Evolutionary conservation across 306 rosid genomes (phyloP).

Genomic region (Luffa aegyptiaca): DNA sequence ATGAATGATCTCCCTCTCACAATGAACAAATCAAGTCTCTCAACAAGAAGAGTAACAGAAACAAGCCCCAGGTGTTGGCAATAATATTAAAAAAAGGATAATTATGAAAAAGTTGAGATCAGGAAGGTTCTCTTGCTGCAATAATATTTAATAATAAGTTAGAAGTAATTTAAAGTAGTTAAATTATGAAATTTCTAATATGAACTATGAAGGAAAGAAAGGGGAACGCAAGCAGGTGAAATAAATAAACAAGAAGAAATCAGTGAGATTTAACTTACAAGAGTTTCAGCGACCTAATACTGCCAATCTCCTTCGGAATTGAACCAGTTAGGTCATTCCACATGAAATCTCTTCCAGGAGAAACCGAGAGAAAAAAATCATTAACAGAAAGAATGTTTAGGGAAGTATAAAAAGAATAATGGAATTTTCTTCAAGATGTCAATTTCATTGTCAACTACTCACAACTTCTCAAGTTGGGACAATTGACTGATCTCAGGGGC

Average conservation of each 20-base stretch:
- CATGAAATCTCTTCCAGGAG: constrained; percentile 63
- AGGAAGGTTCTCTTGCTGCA: background rate
- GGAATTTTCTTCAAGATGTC: background rate
- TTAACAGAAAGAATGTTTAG: constrained; percentile 9
- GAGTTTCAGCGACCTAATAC: constrained; percentile 42
- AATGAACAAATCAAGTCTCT: background rate
- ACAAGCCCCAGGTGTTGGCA: background rate
- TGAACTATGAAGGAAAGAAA: constrained; percentile 9
- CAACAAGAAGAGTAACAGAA: background rate
- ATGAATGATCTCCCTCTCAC: background rate
- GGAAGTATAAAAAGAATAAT: background rate
- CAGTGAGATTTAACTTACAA: constrained; percentile 44
- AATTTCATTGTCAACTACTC: constrained; percentile 19
- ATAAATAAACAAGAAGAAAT: background rate
- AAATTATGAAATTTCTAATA: constrained; percentile 9
- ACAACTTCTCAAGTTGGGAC: constrained; percentile 51
- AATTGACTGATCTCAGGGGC: constrained; percentile 63
- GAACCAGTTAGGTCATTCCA: constrained; percentile 71
- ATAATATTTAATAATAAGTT: background rate
- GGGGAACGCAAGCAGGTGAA: background rate
- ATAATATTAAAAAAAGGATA: background rate
- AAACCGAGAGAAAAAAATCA: constrained; percentile 26
- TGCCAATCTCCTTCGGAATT: constrained; percentile 76
- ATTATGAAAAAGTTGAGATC: background rate
- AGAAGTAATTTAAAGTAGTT: background rate